Base-by-base conservation (phyloP, 495 filamentous ascomycete genomes). In the Lasiosphaeria hispida region DNA sequence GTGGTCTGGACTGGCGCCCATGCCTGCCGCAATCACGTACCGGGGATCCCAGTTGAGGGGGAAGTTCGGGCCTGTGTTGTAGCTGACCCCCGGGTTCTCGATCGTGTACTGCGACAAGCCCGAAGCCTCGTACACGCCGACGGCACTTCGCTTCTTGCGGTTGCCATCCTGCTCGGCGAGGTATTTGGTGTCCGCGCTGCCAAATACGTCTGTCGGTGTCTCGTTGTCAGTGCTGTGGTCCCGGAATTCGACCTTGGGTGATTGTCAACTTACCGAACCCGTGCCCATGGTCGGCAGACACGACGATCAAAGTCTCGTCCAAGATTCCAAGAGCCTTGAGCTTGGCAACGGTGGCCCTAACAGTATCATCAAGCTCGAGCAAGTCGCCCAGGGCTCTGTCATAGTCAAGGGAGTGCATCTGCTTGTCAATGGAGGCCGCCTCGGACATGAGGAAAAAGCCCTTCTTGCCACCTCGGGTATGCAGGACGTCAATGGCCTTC, bases 391-490 rank as follows among this genome's bases (percentile, higher is more conserved):
- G 79, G 0, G 88, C 83, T 10, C 87, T 86, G 66, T 90, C 86
- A 64, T 91, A 90, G 70, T 89, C 87, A 3, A 91, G 75, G 0
- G 75, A 71, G 72, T 89, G 87, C 87, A 91, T 91, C 72, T 87
- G 82, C 78, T 91, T 90, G 75, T 90, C 87, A 66, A 90, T 87
- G 14, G 83, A 87, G 9, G 87, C 86, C 8, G 83, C 87, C 72
- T 91, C 87, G 3, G 80, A 79, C 87, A 91, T 90, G 62, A 91
- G 74, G 77, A 90, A 88, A 76, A 83, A 91, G 6, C 87, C 87
- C 36, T 87, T 77, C 43, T 84, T 75, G n/a, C 73, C 74, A 52
- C 80, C 77, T 14, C 87, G 86, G 11, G 72, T 69, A 62, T 85
- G 69, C 30, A 90, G 77, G 19, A 90, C 82, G 48, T 91, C 87